Base-by-base conservation (phyloP, 2,329 filamentous ascomycete genomes). In the Metarhizium album region DNA sequence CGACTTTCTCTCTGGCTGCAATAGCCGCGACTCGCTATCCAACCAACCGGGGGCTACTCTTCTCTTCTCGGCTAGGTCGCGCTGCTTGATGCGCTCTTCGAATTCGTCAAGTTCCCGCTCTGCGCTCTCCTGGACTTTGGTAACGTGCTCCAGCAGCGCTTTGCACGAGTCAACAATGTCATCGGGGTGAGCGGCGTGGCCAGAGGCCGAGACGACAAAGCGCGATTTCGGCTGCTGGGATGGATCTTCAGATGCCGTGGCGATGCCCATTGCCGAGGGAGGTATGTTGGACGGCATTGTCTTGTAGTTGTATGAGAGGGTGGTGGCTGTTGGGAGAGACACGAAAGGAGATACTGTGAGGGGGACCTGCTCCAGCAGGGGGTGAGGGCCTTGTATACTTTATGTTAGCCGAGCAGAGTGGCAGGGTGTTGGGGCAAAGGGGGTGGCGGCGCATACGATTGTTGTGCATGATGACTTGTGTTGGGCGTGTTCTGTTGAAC, bases 271-370 rank as follows among this genome's bases (percentile, higher is more conserved):
- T 24, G 61, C 57, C 2, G 68, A 67, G 3, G 67, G 61, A 2
- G 93, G 91, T 0, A 97, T 80, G 2, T 89, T 86, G 1, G 89
- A 91, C 0, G 91, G 88, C 63, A 97, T 84, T 11, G 83, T 79
- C 65, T 90, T 91, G 78, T 96, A 97, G 59, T 89, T 95, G 73
- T 97, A 97, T 23, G 93, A 91, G 7, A 98, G 81, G 0, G 90
- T 95, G 20, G 90, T 87, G 24, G 91, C 86, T 29, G 87, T 85
- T 11, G 93, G 93, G 31, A 98, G 84, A 53, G 85, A 86, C 60
- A 97, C 82, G 72, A 96, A 96, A 24, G 93, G 93, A 3, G 91
- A 96, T 43, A 97, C 90, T 47, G 90, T 94, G 50, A 98, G 74
- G 29, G 93, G 90, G 40, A 97, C 83, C 71, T 98, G 93, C 58